Conservation (phyloP, 1,284 basidiomycete species). For the Boletus hoseneyae region DNA sequence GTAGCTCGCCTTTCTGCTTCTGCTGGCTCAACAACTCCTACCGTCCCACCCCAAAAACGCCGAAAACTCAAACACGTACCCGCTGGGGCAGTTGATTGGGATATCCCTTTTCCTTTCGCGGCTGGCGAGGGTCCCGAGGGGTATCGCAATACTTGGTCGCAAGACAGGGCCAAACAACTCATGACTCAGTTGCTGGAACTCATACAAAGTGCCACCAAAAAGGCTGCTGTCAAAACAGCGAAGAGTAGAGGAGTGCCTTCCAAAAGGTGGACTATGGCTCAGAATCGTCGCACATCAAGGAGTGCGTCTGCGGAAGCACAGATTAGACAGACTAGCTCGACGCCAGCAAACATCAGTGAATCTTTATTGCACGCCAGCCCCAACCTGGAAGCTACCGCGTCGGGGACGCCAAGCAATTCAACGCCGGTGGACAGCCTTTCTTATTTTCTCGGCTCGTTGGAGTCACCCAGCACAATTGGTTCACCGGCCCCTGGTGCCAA, state of each 20-base stretch:
- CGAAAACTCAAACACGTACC: slow-evolving; percentile 64
- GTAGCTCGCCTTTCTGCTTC: background rate
- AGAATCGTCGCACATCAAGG: slow-evolving; percentile 9
- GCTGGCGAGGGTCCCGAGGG: slow-evolving; percentile 62
- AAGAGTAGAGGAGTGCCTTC: slow-evolving; percentile 21
- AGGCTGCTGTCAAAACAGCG: slow-evolving; percentile 44
- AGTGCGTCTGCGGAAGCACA: slow-evolving; percentile 20
- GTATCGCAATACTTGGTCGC: slow-evolving; percentile 61
- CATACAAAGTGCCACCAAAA: slow-evolving; percentile 54
- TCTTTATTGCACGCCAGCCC: background rate
- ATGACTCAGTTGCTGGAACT: slow-evolving; percentile 58
- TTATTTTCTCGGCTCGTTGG: slow-evolving; percentile 4
- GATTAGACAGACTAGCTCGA: background rate
- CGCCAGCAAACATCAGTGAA: background rate
- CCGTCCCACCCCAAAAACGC: slow-evolving; percentile 44
- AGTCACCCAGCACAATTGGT: background rate
- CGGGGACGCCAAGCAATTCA: background rate
- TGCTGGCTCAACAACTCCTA: slow-evolving; percentile 1
- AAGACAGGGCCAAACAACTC: slow-evolving; percentile 56
- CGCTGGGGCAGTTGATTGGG: slow-evolving; percentile 75
- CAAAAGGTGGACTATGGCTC: background rate
- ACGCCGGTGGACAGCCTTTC: background rate
- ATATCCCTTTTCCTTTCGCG: slow-evolving; percentile 71
- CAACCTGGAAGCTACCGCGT: background rate
- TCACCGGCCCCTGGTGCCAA: background rate